phyloP scores from a whole-genome alignment of 2,329 filamentous ascomycete genomes.

The Fusarium temperatum region DNA sequence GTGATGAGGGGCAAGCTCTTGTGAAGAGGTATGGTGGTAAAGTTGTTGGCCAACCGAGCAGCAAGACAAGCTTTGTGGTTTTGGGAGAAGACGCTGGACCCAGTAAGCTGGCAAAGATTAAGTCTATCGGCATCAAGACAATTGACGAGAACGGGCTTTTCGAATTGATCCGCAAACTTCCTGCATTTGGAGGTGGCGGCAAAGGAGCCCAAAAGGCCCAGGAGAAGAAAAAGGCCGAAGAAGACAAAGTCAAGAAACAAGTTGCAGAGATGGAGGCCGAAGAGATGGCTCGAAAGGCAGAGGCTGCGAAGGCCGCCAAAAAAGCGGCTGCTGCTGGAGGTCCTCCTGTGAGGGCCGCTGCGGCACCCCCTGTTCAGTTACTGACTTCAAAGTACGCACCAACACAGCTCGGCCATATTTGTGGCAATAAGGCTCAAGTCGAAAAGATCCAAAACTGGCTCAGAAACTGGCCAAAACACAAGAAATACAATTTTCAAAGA shows the following conservation, averaged over 20 bases:
- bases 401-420: constrained; percentile 84
- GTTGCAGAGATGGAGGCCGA: constrained; percentile 87
- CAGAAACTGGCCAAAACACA: constrained; percentile 79
- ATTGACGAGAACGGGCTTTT: constrained; percentile 95
- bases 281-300: constrained; percentile 69
- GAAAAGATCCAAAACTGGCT: constrained; percentile 93
- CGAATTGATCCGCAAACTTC: constrained; percentile 80
- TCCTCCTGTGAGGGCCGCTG: constrained; percentile 44
- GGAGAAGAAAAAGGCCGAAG: constrained; percentile 85
- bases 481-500: constrained; percentile 83
- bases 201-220: constrained; percentile 87
- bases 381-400: constrained; percentile 98
- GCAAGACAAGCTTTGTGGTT: constrained; percentile 93
- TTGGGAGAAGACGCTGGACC: constrained; percentile 91
- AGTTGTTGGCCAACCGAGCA: constrained; percentile 83
- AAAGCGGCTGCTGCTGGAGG: constrained; percentile 45
- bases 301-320: constrained; percentile 61
- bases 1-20: constrained; percentile 84
- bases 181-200: constrained; percentile 85
- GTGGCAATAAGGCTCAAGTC: constrained; percentile 90
- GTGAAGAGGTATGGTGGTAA: constrained; percentile 97
- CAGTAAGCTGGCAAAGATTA: constrained; percentile 89
- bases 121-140: constrained; percentile 81
- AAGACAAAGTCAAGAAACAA: constrained; percentile 81
- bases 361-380: constrained; percentile 69